Percentiles rank a stretch among this genome's conserved stretches.
These are phyloP conservation scores for Kokia cookei DNA, from an alignment of 441 rosid species.

Conservation along the genomic window DNA sequence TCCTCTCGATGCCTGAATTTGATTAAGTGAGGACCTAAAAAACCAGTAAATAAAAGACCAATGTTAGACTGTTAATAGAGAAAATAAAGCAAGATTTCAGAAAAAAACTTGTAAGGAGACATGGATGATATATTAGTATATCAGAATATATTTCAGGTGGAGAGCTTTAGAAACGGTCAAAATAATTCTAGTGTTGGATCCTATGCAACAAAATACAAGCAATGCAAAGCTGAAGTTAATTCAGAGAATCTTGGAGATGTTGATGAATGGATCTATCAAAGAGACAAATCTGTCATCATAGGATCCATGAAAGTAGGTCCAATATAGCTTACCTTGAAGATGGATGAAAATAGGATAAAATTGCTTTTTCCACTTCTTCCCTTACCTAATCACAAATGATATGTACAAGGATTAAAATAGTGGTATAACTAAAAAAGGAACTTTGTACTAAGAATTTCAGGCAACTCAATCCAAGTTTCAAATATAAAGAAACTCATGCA, in stretches of 20 bases:
- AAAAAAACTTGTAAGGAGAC: no score
- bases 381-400: slow-evolving; percentile 33
- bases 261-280: not conserved
- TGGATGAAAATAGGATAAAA: slow-evolving; percentile 13
- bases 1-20: slow-evolving; percentile 21
- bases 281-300: not conserved
- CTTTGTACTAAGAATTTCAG: not conserved
- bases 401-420: not conserved
- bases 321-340: slow-evolving; percentile 37
- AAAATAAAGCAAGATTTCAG: no score
- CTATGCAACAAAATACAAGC: no score
- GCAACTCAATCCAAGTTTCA: not conserved
- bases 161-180: no score
- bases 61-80: not conserved
- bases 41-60: not conserved
- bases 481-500: not conserved
- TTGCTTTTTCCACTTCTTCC: slow-evolving; percentile 39
- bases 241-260: not conserved
- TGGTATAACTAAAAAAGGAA: not conserved
- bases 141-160: no score
- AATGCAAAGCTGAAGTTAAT: no score
- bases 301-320: not conserved
- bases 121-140: no score
- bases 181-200: no score
- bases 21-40: slow-evolving; percentile 27